A percentile compares a stretch with the other conserved stretches of the same genome.
Evolutionary conservation across 148 eudicot genomes (phyloP).

Genomic region (Suaeda aralocaspica): DNA sequence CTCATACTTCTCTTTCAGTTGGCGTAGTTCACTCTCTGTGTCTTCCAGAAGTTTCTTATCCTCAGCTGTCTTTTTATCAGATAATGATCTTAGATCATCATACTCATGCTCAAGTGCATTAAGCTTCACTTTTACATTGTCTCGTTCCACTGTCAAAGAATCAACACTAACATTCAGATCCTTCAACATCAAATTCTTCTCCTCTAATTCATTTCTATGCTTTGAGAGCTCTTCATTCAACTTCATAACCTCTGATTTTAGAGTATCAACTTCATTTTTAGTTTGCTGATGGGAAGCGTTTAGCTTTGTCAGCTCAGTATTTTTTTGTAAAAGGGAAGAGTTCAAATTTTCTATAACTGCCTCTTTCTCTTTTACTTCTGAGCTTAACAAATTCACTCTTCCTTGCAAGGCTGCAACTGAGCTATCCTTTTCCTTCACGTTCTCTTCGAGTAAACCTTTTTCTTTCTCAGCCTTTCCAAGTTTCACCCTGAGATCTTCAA

Average conservation of each 20-base stretch:
- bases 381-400: slow-evolving; percentile 42
- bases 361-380: slow-evolving; percentile 69
- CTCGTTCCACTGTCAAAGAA: slow-evolving; percentile 44
- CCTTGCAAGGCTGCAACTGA: slow-evolving; percentile 54
- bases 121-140: slow-evolving; percentile 36
- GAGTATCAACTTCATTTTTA: slow-evolving; percentile 36
- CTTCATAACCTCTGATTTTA: slow-evolving; percentile 35
- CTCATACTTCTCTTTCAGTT: slow-evolving; percentile 47
- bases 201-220: slow-evolving; percentile 39
- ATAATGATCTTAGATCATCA: slow-evolving; percentile 36
- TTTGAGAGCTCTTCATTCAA: slow-evolving; percentile 44
- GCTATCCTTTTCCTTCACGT: slow-evolving; percentile 59
- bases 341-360: slow-evolving; percentile 37
- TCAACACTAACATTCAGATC: slow-evolving; percentile 41
- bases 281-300: slow-evolving; percentile 33
- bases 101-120: slow-evolving; percentile 41
- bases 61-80: slow-evolving; percentile 43
- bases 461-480: slow-evolving; percentile 41
- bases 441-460: slow-evolving; percentile 48
- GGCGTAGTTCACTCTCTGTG: slow-evolving; percentile 36
- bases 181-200: slow-evolving; percentile 41
- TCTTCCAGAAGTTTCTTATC: slow-evolving; percentile 57
- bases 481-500: slow-evolving; percentile 40
- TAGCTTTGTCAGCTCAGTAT: slow-evolving; percentile 42
- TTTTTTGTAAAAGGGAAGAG: slow-evolving; percentile 47